Evolutionary conservation across 2,329 filamentous ascomycete species (phyloP), one percentile per base, ranked within the genome.

Genomic region (Penicillium sp.): DNA sequence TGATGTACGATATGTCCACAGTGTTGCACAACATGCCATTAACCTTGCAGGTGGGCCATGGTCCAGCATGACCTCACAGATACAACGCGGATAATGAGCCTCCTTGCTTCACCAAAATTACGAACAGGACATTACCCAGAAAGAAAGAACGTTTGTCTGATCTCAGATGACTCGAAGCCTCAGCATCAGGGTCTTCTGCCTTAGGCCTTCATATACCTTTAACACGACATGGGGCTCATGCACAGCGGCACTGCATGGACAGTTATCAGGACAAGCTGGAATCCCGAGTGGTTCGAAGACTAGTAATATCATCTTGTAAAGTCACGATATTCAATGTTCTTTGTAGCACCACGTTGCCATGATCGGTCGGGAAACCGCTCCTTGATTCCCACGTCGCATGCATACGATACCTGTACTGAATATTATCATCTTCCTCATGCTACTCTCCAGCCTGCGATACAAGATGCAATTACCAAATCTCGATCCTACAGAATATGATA

Each of bases 91-190:
- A 28, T 49, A 49, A 30, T 26, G 38, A 49, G 51, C 54, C 64
- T 60, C 59, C 62, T 66, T 66, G 47, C 62, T 61, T 63, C 40
- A 30, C 58, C 15, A 19, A 22, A 17, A n/a, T 30, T 26, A 49
- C 26, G 45, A 49, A 30, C 17, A 30, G 15, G 45, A 28, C 9
- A 12, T 1, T 3, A 1, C 12, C 24, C 15, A n/a, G 7, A 4
- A 49, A 30, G 15, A 49, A 49, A 7, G 17, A n/a, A 12, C 9
- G 2, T 28, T 38, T 17, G 49, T 60, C 53, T 54, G 57, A 58
- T 57, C 7, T 54, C 53, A 40, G 15, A 53, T 53, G 10, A 26
- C 9, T n/a, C 22, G 5, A 38, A 15, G 17, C 15, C 8, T 30
- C 26, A 30, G 45, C 8, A n/a, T 49, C 12, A 30, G 17, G 26